Base-by-base conservation (phyloP, 768 basidiomycete species). In the Plicaturopsis crispa region DNA sequence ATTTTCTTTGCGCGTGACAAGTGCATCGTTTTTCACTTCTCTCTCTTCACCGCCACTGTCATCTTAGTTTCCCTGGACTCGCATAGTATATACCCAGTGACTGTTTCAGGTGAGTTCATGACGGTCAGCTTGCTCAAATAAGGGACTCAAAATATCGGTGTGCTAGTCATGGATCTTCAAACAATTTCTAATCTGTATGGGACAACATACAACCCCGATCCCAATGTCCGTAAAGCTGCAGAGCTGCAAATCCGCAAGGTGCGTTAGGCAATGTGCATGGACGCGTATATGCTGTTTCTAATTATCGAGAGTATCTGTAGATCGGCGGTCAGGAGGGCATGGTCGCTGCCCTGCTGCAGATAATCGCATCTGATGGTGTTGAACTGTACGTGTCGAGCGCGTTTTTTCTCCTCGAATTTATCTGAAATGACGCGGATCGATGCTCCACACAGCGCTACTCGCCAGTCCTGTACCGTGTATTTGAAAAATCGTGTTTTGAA, bases 191-290 rank as follows among this genome's bases (percentile, higher is more conserved):
- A 75, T 48, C 77, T 91, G 35, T 90, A 91, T 53, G 71, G 84
- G 5, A 80, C 82, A 22, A 88, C 87, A 5, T 81, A 78, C 61
- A 85, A 73, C 52, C 71, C 83, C 5, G 85, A 94, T 62, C 86
- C 89, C 37, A 91, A 91, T 66, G 74, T 83, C 43, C 80, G 89
- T 48, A 87, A 87, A 53, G 67, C 84, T 24, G 84, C 80, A 32
- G 90, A 94, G 59, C 75, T 92, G 21, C 77, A 92, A 58, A 85
- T 94, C 52, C 79, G 86, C 49, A 89, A 84, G 72, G 90, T 87
- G 49, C 32, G 33, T 32, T 11, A 34, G 36, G 38, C 36, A 22
- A 31, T 32, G 18, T 33, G 35, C 24, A n/a, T 37, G 43, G 28
- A 31, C 19, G 32, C 26, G 4, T 17, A 24, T 21, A 21, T 21